Evolutionary conservation across 139 green algal genomes (phyloP).

Genomic region (Gonium pectorale): DNA sequence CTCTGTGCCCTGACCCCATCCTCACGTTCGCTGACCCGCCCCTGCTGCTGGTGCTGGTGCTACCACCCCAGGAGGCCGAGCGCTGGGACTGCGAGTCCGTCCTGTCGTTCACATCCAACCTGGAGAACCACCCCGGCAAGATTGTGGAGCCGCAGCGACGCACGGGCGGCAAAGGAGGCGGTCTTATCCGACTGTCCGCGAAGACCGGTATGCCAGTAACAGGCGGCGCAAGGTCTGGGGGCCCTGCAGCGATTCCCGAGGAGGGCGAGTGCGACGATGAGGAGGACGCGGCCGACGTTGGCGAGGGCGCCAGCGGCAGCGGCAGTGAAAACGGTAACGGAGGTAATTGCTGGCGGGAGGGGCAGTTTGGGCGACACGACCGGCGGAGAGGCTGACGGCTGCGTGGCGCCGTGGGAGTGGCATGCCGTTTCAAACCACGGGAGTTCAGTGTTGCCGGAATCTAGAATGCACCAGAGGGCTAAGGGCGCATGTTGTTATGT

Average conservation of each 20-base stretch:
- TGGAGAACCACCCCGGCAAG: constrained; percentile 85
- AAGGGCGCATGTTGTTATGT: no score
- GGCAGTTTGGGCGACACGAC: no score
- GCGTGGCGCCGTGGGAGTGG: no score
- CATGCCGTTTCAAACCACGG: no score
- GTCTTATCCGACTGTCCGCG: constrained; percentile 59
- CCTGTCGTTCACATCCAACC: constrained; percentile 82
- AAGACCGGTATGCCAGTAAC: constrained; percentile 70
- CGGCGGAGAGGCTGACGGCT: no score
- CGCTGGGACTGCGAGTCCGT: constrained; percentile 94
- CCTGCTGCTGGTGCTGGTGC: not conserved
- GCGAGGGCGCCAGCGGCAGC: constrained; percentile 8
- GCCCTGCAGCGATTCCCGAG: not conserved
- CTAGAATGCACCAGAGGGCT: no score
- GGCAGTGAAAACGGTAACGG: no score
- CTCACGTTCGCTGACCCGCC: not conserved
- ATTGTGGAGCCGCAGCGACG: constrained; percentile 67
- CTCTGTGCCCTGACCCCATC: no score
- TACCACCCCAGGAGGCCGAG: constrained; percentile 48
- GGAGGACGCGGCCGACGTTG: constrained; percentile 8
- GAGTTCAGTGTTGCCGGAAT: no score
- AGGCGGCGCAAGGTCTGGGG: not conserved
- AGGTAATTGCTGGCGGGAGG: no score
- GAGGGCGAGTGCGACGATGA: constrained; percentile 18
- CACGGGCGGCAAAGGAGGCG: constrained; percentile 31